Percentiles rank a stretch among this genome's conserved stretches.
These are phyloP conservation scores for Trametes pubescens DNA, from an alignment of 1,284 basidiomycete genomes.

Conservation along the genomic window DNA sequence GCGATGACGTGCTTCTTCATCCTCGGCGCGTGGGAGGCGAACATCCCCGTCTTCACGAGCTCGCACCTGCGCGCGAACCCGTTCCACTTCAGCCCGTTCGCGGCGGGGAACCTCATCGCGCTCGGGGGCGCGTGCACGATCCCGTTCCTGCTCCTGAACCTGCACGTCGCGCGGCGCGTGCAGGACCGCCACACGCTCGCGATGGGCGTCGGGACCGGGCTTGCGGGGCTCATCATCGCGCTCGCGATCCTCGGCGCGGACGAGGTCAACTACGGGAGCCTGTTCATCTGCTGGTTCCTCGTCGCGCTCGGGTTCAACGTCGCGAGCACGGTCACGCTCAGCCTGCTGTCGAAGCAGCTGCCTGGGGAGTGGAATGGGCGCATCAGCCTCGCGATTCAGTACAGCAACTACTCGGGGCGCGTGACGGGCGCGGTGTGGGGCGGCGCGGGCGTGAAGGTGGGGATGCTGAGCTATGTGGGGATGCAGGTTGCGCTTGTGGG, in stretches of 20 bases:
- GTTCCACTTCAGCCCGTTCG: constrained; percentile 67
- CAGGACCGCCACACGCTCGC: constrained; percentile 71
- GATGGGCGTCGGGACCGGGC: constrained; percentile 58
- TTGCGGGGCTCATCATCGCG: constrained; percentile 60
- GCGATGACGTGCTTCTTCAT: constrained; percentile 80
- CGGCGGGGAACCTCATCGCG: constrained; percentile 76
- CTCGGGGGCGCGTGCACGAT: constrained; percentile 68
- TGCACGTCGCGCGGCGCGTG: constrained; percentile 60
- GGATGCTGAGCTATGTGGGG: constrained; percentile 70
- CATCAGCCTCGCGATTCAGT: constrained; percentile 68
- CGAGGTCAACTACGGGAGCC: constrained; percentile 55
- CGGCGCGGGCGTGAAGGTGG: constrained; percentile 68
- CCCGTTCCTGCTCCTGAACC: constrained; percentile 71
- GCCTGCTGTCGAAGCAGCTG: constrained; percentile 71
- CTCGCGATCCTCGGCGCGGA: constrained; percentile 52
- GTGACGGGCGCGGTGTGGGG: constrained; percentile 74
- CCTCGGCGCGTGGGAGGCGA: constrained; percentile 76
- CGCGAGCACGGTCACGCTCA: constrained; percentile 70
- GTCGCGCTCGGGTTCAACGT: constrained; percentile 77
- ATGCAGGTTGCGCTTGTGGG: constrained; percentile 69
- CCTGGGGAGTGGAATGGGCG: constrained; percentile 66
- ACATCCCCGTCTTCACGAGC: constrained; percentile 72
- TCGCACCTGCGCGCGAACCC: constrained; percentile 37
- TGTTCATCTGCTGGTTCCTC: constrained; percentile 73
- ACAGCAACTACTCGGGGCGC: constrained; percentile 70